A percentile compares a stretch with the other conserved stretches of the same genome.
These are phyloP conservation scores for Lumnitzera littorea DNA, from an alignment of 345 rosid genomes.

Conservation along the genomic window DNA sequence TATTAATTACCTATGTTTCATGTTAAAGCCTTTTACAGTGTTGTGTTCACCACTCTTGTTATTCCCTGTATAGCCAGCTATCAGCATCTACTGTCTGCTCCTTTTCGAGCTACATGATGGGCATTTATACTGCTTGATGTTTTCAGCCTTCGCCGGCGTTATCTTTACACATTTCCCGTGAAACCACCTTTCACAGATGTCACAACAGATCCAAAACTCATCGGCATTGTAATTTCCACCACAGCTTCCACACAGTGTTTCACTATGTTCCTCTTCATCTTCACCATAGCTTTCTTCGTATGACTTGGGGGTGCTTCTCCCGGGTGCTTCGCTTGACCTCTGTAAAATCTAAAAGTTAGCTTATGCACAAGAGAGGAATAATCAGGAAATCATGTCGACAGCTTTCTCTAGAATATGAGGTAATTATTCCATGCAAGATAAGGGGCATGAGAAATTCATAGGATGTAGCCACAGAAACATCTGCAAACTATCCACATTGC, in stretches of 20 bases:
- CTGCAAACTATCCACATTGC: too few species aligned
- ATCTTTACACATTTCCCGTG: slow-evolving; percentile 88
- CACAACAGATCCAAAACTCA: slow-evolving; percentile 90
- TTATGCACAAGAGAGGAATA: background rate
- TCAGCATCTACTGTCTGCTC: slow-evolving; percentile 32
- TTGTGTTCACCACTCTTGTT: background rate
- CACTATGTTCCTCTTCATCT: slow-evolving; percentile 69
- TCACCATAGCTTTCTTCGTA: slow-evolving; percentile 50
- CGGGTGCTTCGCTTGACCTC: slow-evolving; percentile 66
- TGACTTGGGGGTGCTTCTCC: slow-evolving; percentile 43
- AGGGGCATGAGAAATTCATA: too few species aligned
- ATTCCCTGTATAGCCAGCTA: background rate
- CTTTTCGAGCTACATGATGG: slow-evolving; percentile 74
- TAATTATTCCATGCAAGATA: too few species aligned
- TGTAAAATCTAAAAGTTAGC: slow-evolving; percentile 14
- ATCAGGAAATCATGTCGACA: too few species aligned
- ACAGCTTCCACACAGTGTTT: slow-evolving; percentile 78
- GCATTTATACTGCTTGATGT: slow-evolving; percentile 82
- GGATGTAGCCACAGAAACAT: too few species aligned
- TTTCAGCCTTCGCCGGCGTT: slow-evolving; percentile 80
- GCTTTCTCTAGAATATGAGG: too few species aligned
- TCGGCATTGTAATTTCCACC: slow-evolving; percentile 70
- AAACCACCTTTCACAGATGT: slow-evolving; percentile 83
- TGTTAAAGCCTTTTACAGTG: too few species aligned
- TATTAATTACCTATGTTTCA: slow-evolving; percentile 3